These are phyloP conservation scores for Candida albicans DNA, from an alignment of 1,139 yeast genomes.

Conservation along the genomic window DNA sequence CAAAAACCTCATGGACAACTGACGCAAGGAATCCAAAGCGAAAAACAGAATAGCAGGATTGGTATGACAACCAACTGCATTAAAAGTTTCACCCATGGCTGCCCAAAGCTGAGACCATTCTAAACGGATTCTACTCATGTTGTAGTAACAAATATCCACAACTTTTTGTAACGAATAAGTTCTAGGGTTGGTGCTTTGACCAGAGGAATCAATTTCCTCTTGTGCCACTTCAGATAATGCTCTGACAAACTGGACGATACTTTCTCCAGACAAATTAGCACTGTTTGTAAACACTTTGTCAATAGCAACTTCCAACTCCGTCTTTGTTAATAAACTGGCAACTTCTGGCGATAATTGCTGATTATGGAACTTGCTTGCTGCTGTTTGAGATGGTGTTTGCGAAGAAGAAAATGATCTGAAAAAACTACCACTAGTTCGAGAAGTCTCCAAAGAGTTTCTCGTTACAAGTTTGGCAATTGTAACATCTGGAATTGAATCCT, in stretches of 20 bases:
- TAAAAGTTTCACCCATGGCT: conserved; percentile 88
- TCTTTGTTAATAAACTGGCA: conserved; percentile 58
- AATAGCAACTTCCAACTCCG: conserved; percentile 80
- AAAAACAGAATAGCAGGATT: conserved; percentile 80
- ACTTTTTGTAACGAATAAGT: conserved; percentile 91
- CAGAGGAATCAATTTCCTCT: conserved; percentile 91
- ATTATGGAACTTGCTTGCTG: conserved; percentile 44
- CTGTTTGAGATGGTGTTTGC: conserved; percentile 42
- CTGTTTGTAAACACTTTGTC: conserved; percentile 88
- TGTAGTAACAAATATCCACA: conserved; percentile 96
- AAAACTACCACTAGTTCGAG: conserved; percentile 48
- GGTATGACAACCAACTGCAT: conserved; percentile 76
- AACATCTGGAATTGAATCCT: conserved; percentile 83
- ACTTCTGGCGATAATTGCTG: conserved; percentile 42
- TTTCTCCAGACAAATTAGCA: conserved; percentile 74
- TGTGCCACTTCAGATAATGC: conserved; percentile 85
- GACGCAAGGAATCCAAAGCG: conserved; percentile 92
- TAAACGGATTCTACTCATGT: conserved; percentile 92
- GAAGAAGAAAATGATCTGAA: conserved; percentile 38
- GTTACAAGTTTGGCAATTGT: conserved; percentile 67
- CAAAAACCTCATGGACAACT: conserved; percentile 86
- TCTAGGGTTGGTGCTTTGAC: conserved; percentile 79
- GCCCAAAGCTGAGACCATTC: conserved; percentile 98
- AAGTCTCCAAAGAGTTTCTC: conserved; percentile 58
- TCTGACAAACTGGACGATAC: conserved; percentile 81